Evolutionary conservation across 805 yeast genomes (phyloP).

Genomic region (Starmerella geochares): DNA sequence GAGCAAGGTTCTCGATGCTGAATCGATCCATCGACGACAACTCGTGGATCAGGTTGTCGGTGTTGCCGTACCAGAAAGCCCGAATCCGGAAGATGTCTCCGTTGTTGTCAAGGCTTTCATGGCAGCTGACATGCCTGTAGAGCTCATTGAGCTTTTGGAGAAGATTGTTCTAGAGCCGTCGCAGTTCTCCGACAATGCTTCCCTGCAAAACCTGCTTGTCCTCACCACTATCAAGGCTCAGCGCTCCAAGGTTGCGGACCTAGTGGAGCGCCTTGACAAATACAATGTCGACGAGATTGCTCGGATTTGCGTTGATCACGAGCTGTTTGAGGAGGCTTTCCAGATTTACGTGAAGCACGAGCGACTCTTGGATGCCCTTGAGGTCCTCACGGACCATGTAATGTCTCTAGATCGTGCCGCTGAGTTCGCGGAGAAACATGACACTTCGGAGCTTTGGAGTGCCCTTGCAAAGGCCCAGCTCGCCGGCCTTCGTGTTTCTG

Average conservation of each 20-base stretch:
- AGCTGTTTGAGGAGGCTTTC: constrained; percentile 85
- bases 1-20: constrained; percentile 64
- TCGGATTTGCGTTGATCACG: constrained; percentile 78
- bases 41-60: constrained; percentile 89
- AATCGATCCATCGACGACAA: constrained; percentile 79
- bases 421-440: constrained; percentile 80
- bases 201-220: constrained; percentile 83
- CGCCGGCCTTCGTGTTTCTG: constrained; percentile 83
- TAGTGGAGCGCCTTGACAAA: constrained; percentile 80
- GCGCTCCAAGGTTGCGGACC: constrained; percentile 67
- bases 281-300: constrained; percentile 93
- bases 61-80: constrained; percentile 92
- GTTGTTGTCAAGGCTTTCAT: constrained; percentile 91
- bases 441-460: constrained; percentile 81
- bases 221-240: constrained; percentile 95
- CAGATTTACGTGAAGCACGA: constrained; percentile 82
- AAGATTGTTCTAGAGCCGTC: constrained; percentile 95
- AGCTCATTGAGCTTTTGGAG: constrained; percentile 86
- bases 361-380: constrained; percentile 66
- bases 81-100: constrained; percentile 89
- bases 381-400: constrained; percentile 82
- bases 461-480: constrained; percentile 93
- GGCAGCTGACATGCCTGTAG: constrained; percentile 87
- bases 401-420: constrained; percentile 93
- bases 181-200: constrained; percentile 89